These are phyloP conservation scores for Clathrus columnatus DNA, from an alignment of 768 basidiomycete genomes.

Conservation along the genomic window DNA sequence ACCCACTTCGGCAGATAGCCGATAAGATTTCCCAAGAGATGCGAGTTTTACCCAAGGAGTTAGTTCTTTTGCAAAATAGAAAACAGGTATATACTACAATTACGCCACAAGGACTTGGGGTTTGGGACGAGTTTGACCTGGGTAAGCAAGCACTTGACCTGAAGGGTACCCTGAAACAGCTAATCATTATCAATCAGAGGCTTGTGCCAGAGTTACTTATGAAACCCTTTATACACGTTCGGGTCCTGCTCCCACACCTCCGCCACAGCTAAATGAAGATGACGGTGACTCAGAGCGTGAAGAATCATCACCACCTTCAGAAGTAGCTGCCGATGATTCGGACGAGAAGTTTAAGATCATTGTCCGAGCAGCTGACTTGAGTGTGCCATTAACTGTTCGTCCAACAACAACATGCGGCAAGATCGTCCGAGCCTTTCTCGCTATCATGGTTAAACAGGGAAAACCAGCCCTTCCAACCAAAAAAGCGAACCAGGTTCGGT, in stretches of 20 bases:
- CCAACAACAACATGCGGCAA: constrained; percentile 68
- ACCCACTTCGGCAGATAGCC: neutral
- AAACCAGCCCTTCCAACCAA: constrained; percentile 19
- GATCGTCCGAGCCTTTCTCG: constrained; percentile 65
- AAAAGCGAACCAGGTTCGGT: constrained; percentile 52
- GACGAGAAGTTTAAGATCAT: constrained; percentile 54
- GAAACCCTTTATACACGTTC: constrained; percentile 47
- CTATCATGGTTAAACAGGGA: constrained; percentile 17
- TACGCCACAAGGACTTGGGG: constrained; percentile 53
- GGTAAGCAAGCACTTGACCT: constrained; percentile 30
- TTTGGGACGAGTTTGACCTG: constrained; percentile 62
- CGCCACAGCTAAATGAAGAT: constrained; percentile 14
- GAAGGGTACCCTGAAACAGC: neutral
- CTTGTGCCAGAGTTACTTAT: constrained; percentile 53
- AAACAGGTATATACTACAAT: constrained; percentile 62
- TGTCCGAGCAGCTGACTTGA: constrained; percentile 49
- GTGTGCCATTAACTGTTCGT: constrained; percentile 59
- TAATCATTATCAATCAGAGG: constrained; percentile 50
- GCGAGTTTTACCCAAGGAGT: constrained; percentile 35
- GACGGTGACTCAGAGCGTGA: constrained; percentile 16
- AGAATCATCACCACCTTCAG: constrained; percentile 10
- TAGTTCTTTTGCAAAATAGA: constrained; percentile 54
- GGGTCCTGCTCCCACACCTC: constrained; percentile 20
- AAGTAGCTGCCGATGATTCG: constrained; percentile 24
- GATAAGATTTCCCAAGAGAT: constrained; percentile 48